phyloP scores from a whole-genome alignment of 2,329 filamentous ascomycete species.

The Venturia oleaginea region DNA sequence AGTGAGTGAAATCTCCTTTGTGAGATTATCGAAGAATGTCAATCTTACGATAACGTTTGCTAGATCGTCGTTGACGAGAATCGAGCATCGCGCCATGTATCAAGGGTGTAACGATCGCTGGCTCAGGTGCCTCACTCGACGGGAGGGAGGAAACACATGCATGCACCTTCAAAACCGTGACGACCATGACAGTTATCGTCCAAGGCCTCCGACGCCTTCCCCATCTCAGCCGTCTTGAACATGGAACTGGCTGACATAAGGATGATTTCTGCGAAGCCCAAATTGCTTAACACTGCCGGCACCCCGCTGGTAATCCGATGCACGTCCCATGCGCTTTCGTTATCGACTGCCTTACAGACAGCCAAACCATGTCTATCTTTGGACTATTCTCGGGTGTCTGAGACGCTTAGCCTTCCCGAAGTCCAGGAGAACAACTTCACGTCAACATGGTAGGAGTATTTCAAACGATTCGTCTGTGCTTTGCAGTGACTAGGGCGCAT shows the following conservation, averaged over 20 bases:
- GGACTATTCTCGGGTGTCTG: slow-evolving; percentile 6
- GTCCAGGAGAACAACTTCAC: slow-evolving; percentile 12
- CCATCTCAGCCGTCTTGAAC: not conserved
- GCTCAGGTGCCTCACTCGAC: not conserved
- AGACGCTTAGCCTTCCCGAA: slow-evolving; percentile 8
- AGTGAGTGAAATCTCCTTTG: not conserved
- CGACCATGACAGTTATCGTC: not conserved
- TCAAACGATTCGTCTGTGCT: slow-evolving; percentile 11
- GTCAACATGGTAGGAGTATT: not conserved
- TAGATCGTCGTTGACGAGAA: not conserved
- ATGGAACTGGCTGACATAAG: not conserved
- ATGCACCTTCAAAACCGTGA: slow-evolving; percentile 2
- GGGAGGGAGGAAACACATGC: not conserved
- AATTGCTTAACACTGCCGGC: not conserved
- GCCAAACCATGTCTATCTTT: slow-evolving; percentile 8
- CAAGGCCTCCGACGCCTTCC: not conserved
- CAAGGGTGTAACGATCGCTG: not conserved
- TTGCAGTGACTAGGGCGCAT: slow-evolving; percentile 3
- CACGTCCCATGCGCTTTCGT: slow-evolving; percentile 1
- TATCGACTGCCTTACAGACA: not conserved
- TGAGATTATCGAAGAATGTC: not conserved
- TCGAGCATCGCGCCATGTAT: not conserved
- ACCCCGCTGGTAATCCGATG: not conserved
- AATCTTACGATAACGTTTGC: not conserved
- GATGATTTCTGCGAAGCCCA: not conserved